Evolutionary conservation across 495 filamentous ascomycete species (phyloP).

Genomic region (Penicillium manginii): DNA sequence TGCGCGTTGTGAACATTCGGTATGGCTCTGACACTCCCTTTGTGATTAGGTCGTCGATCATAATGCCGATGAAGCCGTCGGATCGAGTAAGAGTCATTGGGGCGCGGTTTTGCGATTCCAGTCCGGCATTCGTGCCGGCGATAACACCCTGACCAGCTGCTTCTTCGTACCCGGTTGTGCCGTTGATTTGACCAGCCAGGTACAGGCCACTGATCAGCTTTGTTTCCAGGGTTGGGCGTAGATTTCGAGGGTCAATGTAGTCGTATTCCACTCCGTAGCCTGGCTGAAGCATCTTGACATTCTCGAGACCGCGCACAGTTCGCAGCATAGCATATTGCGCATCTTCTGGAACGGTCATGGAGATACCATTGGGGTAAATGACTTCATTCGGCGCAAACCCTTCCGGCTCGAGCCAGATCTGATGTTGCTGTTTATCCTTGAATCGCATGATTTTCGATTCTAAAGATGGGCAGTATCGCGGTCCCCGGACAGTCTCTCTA

Average conservation of each 20-base stretch:
- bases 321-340: constrained; percentile 83
- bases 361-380: constrained; percentile 96
- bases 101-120: constrained; percentile 66
- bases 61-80: constrained; percentile 95
- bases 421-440: constrained; percentile 72
- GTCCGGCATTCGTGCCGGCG: constrained; percentile 90
- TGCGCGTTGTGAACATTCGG: constrained; percentile 96
- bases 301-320: constrained; percentile 83
- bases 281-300: constrained; percentile 91
- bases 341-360: constrained; percentile 90
- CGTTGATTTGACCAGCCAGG: constrained; percentile 96
- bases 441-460: constrained; percentile 96
- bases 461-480: constrained; percentile 92
- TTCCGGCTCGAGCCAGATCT: constrained; percentile 96
- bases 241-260: constrained; percentile 90
- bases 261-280: constrained; percentile 99
- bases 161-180: constrained; percentile 97
- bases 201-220: constrained; percentile 89
- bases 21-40: constrained; percentile 98
- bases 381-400: constrained; percentile 84
- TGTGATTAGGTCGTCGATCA: constrained; percentile 98
- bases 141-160: constrained; percentile 92
- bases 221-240: constrained; percentile 87
- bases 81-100: constrained; percentile 73
- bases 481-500: constrained; percentile 90